A percentile compares a stretch with the other conserved stretches of the same genome.
Evolutionary conservation across 495 filamentous ascomycete species (phyloP).

Genomic region (Coniosporium apollinis): DNA sequence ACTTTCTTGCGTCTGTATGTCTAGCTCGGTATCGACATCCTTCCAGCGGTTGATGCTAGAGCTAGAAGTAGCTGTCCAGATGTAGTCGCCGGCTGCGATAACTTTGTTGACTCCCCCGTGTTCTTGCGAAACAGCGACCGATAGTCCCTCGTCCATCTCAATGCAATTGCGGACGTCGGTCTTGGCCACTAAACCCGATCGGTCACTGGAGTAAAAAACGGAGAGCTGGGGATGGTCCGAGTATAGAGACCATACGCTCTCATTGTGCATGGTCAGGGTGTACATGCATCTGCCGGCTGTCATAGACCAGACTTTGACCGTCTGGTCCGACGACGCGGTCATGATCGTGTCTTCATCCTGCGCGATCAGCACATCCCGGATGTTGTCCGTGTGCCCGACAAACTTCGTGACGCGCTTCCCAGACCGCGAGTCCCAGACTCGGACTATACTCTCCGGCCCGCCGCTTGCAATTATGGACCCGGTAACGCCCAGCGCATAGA

Average conservation of each 20-base stretch:
- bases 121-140: conserved; percentile 76
- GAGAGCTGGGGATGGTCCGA: conserved; percentile 73
- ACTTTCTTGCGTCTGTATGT: conserved; percentile 26
- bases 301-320: conserved; percentile 93
- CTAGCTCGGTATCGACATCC: conserved; percentile 62
- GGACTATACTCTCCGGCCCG: conserved; percentile 83
- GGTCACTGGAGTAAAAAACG: conserved; percentile 86
- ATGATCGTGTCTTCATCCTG: conserved; percentile 78
- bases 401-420: conserved; percentile 90
- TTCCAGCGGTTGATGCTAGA: conserved; percentile 93
- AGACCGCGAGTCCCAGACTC: conserved; percentile 81
- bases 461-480: conserved; percentile 73
- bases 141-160: conserved; percentile 79
- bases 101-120: conserved; percentile 79
- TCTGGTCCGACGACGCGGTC: conserved; percentile 91
- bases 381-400: conserved; percentile 93
- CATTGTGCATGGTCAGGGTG: conserved; percentile 95
- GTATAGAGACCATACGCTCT: conserved; percentile 92
- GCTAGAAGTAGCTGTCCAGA: conserved; percentile 89
- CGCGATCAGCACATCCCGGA: conserved; percentile 79
- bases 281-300: conserved; percentile 91
- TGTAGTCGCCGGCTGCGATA: conserved; percentile 57
- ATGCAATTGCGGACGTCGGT: conserved; percentile 66
- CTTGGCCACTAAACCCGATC: conserved; percentile 82
- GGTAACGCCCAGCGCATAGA: conserved; percentile 72